Evolutionary conservation across 2,329 filamentous ascomycete species (phyloP), one percentile per base, ranked within the genome.

Genomic region (Davidsoniella neocaledoniae): DNA sequence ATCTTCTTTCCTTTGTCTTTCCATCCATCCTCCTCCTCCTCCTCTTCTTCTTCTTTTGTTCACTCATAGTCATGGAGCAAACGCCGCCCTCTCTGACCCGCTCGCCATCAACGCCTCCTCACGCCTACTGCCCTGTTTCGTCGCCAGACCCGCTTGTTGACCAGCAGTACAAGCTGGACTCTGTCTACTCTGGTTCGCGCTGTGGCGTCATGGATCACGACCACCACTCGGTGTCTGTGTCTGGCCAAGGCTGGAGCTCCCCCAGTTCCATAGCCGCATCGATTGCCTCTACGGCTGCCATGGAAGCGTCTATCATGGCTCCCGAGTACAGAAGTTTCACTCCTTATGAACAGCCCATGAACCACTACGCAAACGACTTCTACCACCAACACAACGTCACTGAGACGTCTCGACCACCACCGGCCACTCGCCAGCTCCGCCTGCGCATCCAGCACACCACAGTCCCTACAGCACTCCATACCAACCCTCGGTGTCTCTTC

Each of bases 241-340:
- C 63, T 50, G 66, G 68, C 42, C 56, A 64, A 43, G 63, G 66
- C 43, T 74, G 71, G 72, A 61, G 58, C 54, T 64, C 63, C 36
- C 56, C 65, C 21, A 56, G 62, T 33, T 56, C 65, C 40, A 61
- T 71, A 52, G 66, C 69, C 23, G 59, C 66, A 23, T 57, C 43
- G 19, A 48, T 56, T 26, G 61, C 67, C 38, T 65, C 65, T 2
- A 64, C 66, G 3, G 59, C 68, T 43, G 61, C 63, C 50, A 64
- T 68, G 54, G 64, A 70, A 48, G 69, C 65, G 55, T 64, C 72
- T 26, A 59, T 74, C 50, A 44, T 41, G 25, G 64, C 70, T 33
- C 59, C 67, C 36, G 72, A 73, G 43, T 77, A 75, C 57, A 69
- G 72, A 56, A 60, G 67, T 26, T 77, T 74, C 29, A 44, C 16